Base-by-base conservation (phyloP, 108 stramenopile genomes). In the Schizochytrium sp. region DNA sequence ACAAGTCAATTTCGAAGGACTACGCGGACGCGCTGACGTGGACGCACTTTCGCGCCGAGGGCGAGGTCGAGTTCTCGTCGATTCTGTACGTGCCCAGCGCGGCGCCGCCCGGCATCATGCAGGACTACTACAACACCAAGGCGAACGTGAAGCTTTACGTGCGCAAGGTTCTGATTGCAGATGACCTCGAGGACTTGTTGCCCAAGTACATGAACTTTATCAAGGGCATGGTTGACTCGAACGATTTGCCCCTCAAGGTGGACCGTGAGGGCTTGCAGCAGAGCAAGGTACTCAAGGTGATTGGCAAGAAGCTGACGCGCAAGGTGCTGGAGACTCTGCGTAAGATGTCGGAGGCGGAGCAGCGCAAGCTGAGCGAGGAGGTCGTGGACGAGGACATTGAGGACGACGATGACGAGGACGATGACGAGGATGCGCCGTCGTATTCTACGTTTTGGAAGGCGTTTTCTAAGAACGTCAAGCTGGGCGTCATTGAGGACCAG, bases 191-290 rank as follows among this genome's bases (percentile, higher is more conserved):
- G 72, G 98, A 99, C 72, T 94, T 99, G 57, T 92, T 99, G 93
- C 99, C 99, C 28, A 88, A 92, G 23, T 99, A 99, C 93, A 94
- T 99, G 25, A 93, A 91, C 90, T 99, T 99, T 90, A 93, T 99
- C 89, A 91, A 93, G 53, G 99, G 99, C 87, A 97, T 99, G 44
- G 97, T 99, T 28, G 99, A 99, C 93, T 95, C 95, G n/a, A 98
- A 99, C 88, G 99, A 99, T 90, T 93, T 99, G 23, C 99, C 99
- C 19, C 95, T 99, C n/a, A 99, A 99, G 92, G 99, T 99, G 88
- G 98, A 97, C 89, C 96, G 99, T 60, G 99, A 99, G 94, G 98
- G 97, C 60, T 95, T 99, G 44, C 99, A 99, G 90, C 92, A 94
- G 89, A 92, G 94, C 90, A 97, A 97, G 93, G 96, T 98, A 72